Evolutionary conservation across 257 asterid species (phyloP).

Genomic region (Nicotiana knightiana): DNA sequence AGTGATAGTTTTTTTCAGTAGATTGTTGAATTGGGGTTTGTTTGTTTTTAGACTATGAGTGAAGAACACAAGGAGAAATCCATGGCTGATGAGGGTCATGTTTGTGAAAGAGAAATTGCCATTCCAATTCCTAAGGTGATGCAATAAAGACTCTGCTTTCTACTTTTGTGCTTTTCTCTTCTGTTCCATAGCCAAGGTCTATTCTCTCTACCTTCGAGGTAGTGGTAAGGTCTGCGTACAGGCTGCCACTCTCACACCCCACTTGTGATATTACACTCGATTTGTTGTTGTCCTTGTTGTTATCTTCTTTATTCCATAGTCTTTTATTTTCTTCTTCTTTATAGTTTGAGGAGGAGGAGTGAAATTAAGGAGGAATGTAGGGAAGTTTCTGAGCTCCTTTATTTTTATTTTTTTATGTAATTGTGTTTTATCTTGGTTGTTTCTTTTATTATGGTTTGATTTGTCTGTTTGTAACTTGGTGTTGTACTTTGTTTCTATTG

Average conservation of each 20-base stretch:
- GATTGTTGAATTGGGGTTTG: neutral
- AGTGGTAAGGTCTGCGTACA: too few species aligned
- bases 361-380: neutral
- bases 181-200: neutral
- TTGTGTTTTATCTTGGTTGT: neutral
- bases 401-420: neutral
- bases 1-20: neutral
- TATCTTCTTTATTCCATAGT: neutral
- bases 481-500: neutral
- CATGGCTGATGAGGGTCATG: slow-evolving; percentile 6
- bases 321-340: neutral
- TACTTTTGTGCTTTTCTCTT: neutral
- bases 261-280: too few species aligned
- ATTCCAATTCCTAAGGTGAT: slow-evolving; percentile 34
- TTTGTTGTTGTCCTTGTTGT: too few species aligned
- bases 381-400: neutral
- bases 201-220: too few species aligned
- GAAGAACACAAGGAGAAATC: neutral
- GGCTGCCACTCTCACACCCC: too few species aligned
- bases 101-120: slow-evolving; percentile 23
- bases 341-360: neutral
- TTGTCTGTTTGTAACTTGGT: neutral
- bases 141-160: neutral
- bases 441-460: neutral
- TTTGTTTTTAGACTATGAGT: neutral